A percentile compares a stretch with the other conserved stretches of the same genome.
Conservation (phyloP, 768 basidiomycete genomes). For the Mycena floridula region DNA sequence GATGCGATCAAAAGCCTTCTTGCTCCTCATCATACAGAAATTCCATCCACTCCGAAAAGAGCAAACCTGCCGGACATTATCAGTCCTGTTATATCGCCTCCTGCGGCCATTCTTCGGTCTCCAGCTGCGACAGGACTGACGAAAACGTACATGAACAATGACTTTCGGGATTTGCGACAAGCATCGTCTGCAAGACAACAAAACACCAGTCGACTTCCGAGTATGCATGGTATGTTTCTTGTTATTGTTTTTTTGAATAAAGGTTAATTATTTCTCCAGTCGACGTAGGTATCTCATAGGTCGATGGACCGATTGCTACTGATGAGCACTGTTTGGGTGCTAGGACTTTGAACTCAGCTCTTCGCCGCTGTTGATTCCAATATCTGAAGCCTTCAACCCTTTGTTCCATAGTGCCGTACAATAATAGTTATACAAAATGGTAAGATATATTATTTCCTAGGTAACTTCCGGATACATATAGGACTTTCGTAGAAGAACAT, state of each 20-base stretch:
- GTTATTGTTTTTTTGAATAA: not conserved
- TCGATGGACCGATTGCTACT: constrained; percentile 18
- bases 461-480: constrained; percentile 10
- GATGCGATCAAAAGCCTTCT: constrained; percentile 44
- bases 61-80: constrained; percentile 52
- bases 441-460: constrained; percentile 1
- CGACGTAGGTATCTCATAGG: constrained; percentile 44
- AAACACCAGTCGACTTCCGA: constrained; percentile 83
- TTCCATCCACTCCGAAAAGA: constrained; percentile 50
- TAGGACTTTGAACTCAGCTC: constrained; percentile 27
- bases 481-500: constrained; percentile 17
- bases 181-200: constrained; percentile 61
- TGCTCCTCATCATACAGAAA: constrained; percentile 20
- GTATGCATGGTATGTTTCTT: constrained; percentile 58
- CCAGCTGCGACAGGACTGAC: constrained; percentile 74
- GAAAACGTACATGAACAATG: constrained; percentile 76
- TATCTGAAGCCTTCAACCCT: constrained; percentile 16
- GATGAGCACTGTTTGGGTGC: constrained; percentile 7
- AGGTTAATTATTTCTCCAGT: constrained; percentile 15
- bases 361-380: constrained; percentile 19
- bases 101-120: constrained; percentile 61
- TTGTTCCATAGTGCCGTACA: constrained; percentile 3
- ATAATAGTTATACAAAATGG: constrained; percentile 10
- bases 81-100: constrained; percentile 64
- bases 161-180: constrained; percentile 73